Conservation (phyloP, 1,284 basidiomycete species). For the Waitea zeae region DNA sequence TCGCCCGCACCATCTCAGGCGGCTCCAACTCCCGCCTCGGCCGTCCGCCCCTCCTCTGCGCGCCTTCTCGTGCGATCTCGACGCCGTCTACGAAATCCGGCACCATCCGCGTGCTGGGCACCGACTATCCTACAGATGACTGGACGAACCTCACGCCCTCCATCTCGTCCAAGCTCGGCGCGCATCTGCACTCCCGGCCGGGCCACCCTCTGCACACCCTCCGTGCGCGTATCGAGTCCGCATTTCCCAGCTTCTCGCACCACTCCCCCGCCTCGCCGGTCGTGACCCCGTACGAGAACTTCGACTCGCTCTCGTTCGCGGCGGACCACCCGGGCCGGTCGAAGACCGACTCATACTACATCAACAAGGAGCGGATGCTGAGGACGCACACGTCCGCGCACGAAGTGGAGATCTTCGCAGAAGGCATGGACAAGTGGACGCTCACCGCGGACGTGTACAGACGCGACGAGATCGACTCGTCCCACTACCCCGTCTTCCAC, state of each 20-base stretch:
- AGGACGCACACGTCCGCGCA: constrained; percentile 97
- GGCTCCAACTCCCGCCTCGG: not conserved
- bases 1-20: not conserved
- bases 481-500: constrained; percentile 97
- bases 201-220: constrained; percentile 82
- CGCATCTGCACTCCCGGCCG: constrained; percentile 58
- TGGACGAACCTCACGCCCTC: constrained; percentile 78
- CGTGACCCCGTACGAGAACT: constrained; percentile 86
- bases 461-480: constrained; percentile 94
- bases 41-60: not conserved
- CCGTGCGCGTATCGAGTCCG: constrained; percentile 69
- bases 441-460: constrained; percentile 97
- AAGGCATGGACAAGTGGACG: constrained; percentile 71
- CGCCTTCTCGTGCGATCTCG: too few relatives aligned
- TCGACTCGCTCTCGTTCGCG: constrained; percentile 93
- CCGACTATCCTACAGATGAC: constrained; percentile 52
- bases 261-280: constrained; percentile 69
- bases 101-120: constrained; percentile 28
- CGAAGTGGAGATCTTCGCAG: constrained; percentile 82
- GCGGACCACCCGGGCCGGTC: constrained; percentile 86
- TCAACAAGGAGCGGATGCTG: constrained; percentile 82
- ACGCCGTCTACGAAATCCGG: too few relatives aligned
- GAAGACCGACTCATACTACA: constrained; percentile 88
- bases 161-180: constrained; percentile 61
- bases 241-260: constrained; percentile 58